phyloP scores from a whole-genome alignment of 169 alveolate species.

The Cryptosporidium andersoni region DNA sequence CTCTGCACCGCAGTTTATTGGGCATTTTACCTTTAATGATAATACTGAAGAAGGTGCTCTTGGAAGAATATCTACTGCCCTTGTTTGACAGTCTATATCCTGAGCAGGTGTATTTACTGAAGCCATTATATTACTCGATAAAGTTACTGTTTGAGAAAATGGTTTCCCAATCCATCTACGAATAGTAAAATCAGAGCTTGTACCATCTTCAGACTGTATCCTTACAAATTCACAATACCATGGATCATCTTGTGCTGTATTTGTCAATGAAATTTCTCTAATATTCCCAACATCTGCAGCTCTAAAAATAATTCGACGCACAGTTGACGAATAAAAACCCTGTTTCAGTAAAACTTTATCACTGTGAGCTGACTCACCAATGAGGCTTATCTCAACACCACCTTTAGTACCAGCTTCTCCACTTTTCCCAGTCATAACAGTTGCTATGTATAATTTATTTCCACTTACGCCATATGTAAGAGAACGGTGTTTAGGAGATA shows the following conservation, averaged over 20 bases:
- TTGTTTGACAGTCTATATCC: constrained; percentile 84
- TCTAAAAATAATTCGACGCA: constrained; percentile 79
- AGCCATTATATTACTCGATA: constrained; percentile 77
- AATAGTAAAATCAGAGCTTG: constrained; percentile 78
- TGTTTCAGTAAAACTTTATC: constrained; percentile 77
- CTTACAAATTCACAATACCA: constrained; percentile 86
- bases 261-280: constrained; percentile 80
- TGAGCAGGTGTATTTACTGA: constrained; percentile 81
- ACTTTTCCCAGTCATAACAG: constrained; percentile 75
- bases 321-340: constrained; percentile 74
- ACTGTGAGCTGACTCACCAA: constrained; percentile 82
- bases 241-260: constrained; percentile 81
- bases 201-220: constrained; percentile 75
- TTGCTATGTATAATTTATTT: constrained; percentile 73
- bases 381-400: constrained; percentile 76
- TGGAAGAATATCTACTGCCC: constrained; percentile 81
- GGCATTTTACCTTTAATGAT: constrained; percentile 83
- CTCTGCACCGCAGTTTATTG: constrained; percentile 82
- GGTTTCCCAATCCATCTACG: constrained; percentile 87
- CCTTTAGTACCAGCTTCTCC: constrained; percentile 84
- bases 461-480: constrained; percentile 76
- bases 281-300: constrained; percentile 86
- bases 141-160: constrained; percentile 76
- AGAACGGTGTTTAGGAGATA: constrained; percentile 73
- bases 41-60: constrained; percentile 61